Evolutionary conservation across 164 flowering plant genomes (phyloP), one percentile per base, ranked within the genome.

Genomic region (Platanus orientalis): DNA sequence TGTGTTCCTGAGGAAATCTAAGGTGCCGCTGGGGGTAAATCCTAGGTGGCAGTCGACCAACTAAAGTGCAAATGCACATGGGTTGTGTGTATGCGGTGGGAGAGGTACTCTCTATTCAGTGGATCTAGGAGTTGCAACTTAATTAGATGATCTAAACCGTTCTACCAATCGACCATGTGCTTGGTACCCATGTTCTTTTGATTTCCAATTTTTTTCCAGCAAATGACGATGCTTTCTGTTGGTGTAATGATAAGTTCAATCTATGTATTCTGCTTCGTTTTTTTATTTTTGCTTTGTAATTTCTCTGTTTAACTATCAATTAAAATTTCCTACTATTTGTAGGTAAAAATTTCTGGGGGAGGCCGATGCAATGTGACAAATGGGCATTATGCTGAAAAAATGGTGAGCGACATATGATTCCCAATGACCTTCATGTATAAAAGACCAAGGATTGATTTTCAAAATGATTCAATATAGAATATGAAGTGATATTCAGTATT

Each of bases 301-400:
- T 5, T 23, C 64, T 23, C 32, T 50, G 14, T 50, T 34, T 28
- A 60, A 7, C 42, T 24, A n/a, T 32, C 51, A 11, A 32, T 20
- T 58, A 28, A 28, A 48, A 50, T 16, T 36, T 54, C 23, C 6
- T 69, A 23, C 39, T 17, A 6, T 73, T 60, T 51, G 34, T 70
- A 93, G 98, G 98, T 94, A 1, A 94, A 79, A 64, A 78, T 94
- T 68, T 94, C 98, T 57, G 98, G 98, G 7, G 98, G 98, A 48
- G 98, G 98, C 1, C 77, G 97, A 34, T 94, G 98, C 81, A 94
- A 94, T 78, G 95, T 94, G 63, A 94, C 98, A 21, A 90, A 89
- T 74, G 98, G 98, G 61, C 95, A 89, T 72, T 87, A 71, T 70
- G 57, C 65, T 65, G 98, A 94, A 51, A 76, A 77, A 53, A 68